Conservation (phyloP, 192 early-diverging fungal species). For the Gigaspora rosea region DNA sequence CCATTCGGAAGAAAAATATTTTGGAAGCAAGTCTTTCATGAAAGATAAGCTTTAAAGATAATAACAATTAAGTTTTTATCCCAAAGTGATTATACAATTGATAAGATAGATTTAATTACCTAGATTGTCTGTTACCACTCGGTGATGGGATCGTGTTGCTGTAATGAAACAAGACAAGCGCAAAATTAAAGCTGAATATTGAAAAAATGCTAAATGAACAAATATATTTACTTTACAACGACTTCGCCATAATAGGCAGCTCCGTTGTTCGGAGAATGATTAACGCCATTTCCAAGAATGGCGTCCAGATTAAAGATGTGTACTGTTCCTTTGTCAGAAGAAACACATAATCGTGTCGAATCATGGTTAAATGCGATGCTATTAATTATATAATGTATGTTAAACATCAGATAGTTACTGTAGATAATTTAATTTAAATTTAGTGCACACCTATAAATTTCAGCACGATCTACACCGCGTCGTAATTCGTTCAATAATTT, state of each 20-base stretch:
- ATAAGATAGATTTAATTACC: conserved; percentile 28
- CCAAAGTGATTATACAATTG: background rate
- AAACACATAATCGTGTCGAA: conserved; percentile 76
- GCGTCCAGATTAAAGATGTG: conserved; percentile 89
- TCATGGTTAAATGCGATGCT: conserved; percentile 84
- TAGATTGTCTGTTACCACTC: conserved; percentile 54
- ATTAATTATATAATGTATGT: background rate
- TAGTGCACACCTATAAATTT: conserved; percentile 63
- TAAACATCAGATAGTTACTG: no score
- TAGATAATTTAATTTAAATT: background rate
- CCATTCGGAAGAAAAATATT: conserved; percentile 95
- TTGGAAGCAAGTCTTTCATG: conserved; percentile 83
- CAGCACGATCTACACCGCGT: conserved; percentile 83
- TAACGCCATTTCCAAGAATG: conserved; percentile 39
- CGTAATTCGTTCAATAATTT: conserved; percentile 82
- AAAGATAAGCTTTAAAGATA: conserved; percentile 49
- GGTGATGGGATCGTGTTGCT: conserved; percentile 12
- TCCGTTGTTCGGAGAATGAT: conserved; percentile 40
- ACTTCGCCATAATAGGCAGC: conserved; percentile 60
- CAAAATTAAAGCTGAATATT: background rate
- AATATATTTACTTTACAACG: conserved; percentile 24
- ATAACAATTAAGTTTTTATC: background rate
- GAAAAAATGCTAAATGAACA: background rate
- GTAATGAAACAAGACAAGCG: background rate
- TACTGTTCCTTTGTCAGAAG: conserved; percentile 90